These are phyloP conservation scores for Talinum fruticosum DNA, from an alignment of 148 eudicot species.

Conservation along the genomic window DNA sequence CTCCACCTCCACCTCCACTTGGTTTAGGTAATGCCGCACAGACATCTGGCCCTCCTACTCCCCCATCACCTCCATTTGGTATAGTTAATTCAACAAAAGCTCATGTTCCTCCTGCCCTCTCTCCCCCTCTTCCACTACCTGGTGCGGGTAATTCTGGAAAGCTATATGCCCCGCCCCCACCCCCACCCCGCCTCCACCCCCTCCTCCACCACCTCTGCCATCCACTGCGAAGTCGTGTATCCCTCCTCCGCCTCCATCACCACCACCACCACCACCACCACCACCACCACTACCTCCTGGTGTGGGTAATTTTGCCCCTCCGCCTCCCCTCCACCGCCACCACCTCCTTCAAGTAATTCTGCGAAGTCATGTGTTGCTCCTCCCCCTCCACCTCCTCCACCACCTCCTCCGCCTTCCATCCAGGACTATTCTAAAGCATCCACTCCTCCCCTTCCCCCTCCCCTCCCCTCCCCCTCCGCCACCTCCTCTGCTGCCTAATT, in stretches of 20 bases:
- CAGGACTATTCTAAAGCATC: slow-evolving; percentile 6
- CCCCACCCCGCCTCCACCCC: slow-evolving; percentile 27
- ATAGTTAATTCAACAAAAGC: slow-evolving; percentile 8
- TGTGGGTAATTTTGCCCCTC: slow-evolving; percentile 12
- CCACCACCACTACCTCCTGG: slow-evolving; percentile 24
- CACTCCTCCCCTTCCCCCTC: slow-evolving; percentile 16
- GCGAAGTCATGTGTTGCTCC: neutral
- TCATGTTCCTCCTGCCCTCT: slow-evolving; percentile 38
- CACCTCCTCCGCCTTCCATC: slow-evolving; percentile 19
- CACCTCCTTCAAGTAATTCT: neutral
- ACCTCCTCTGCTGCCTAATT: slow-evolving; percentile 1
- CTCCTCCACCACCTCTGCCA: slow-evolving; percentile 43
- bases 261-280: slow-evolving; percentile 24
- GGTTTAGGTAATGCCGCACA: slow-evolving; percentile 9
- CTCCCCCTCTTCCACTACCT: slow-evolving; percentile 44
- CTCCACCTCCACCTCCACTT: slow-evolving; percentile 23
- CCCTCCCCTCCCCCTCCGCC: slow-evolving; percentile 32
- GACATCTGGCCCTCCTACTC: slow-evolving; percentile 14
- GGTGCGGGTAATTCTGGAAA: neutral
- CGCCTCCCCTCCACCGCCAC: slow-evolving; percentile 32
- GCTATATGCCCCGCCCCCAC: slow-evolving; percentile 13
- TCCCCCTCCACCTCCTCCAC: slow-evolving; percentile 22
- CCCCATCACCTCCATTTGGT: slow-evolving; percentile 22
- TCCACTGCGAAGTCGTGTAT: slow-evolving; percentile 14
- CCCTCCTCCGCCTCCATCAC: slow-evolving; percentile 24